phyloP scores from a whole-genome alignment of 1,284 basidiomycete genomes.

The Jaminaea rosea region DNA sequence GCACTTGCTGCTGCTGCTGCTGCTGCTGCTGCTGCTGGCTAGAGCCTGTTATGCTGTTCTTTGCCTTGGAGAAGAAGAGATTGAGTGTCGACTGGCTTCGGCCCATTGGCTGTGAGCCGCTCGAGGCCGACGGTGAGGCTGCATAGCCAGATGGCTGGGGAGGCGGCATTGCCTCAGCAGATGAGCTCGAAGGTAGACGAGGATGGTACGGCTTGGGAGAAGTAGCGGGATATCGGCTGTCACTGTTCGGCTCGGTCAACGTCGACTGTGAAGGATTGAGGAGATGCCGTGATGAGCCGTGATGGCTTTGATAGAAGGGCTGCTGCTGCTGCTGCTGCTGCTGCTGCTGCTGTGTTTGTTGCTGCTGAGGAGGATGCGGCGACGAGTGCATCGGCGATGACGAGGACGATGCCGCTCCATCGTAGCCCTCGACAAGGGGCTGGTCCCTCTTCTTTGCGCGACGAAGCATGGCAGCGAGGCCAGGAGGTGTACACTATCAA shows the following conservation, averaged over 20 bases:
- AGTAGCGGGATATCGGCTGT: background rate
- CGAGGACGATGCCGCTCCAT: background rate
- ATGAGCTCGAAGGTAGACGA: background rate
- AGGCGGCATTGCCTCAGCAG: background rate
- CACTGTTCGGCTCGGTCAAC: background rate
- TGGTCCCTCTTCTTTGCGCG: slow-evolving; percentile 1
- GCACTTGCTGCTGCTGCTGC: slow-evolving; percentile 16
- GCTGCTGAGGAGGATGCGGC: background rate
- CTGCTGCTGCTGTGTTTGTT: background rate
- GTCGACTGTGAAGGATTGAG: background rate
- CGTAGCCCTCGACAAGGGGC: background rate
- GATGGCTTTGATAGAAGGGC: background rate
- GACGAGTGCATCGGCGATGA: background rate
- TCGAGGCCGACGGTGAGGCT: background rate
- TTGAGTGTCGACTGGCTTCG: slow-evolving; percentile 38
- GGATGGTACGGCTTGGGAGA: background rate
- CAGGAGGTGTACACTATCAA: no score
- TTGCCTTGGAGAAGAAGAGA: slow-evolving; percentile 38
- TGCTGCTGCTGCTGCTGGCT: slow-evolving; percentile 20
- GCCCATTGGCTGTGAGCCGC: slow-evolving; percentile 13
- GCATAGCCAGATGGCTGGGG: background rate
- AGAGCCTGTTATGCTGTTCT: slow-evolving; percentile 30
- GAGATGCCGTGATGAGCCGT: background rate
- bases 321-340: background rate
- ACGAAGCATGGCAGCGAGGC: no score